Evolutionary conservation across 768 basidiomycete genomes (phyloP).

Genomic region (Trametes maxima): DNA sequence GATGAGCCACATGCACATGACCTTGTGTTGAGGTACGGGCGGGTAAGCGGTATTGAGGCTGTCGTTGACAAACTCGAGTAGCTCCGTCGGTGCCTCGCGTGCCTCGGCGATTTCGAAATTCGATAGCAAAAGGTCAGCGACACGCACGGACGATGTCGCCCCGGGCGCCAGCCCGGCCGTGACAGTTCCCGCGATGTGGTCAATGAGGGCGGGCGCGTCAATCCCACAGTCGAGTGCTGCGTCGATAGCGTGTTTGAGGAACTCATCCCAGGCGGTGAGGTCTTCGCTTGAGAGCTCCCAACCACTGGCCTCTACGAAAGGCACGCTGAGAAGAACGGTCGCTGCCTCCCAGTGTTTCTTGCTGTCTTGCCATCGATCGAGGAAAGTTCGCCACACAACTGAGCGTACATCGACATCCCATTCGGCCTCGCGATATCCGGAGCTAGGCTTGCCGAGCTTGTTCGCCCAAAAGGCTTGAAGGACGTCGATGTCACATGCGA

Average conservation of each 20-base stretch:
- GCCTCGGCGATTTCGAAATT: conserved; percentile 53
- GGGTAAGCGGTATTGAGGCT: conserved; percentile 67
- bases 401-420: conserved; percentile 49
- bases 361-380: conserved; percentile 56
- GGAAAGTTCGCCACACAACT: conserved; percentile 59
- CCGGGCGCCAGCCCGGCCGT: conserved; percentile 42
- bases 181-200: conserved; percentile 55
- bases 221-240: conserved; percentile 63
- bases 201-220: conserved; percentile 55
- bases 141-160: conserved; percentile 46
- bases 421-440: conserved; percentile 26
- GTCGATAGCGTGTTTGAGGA: conserved; percentile 53
- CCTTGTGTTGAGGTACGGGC: conserved; percentile 54
- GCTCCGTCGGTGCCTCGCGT: conserved; percentile 51
- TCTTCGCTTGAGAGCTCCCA: conserved; percentile 63
- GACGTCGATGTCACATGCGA: conserved; percentile 48
- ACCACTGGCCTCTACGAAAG: conserved; percentile 47
- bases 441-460: conserved; percentile 14
- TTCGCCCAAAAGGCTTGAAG: conserved; percentile 47
- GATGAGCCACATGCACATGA: conserved; percentile 63
- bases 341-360: conserved; percentile 53
- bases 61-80: conserved; percentile 64
- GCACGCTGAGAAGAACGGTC: conserved; percentile 55
- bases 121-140: conserved; percentile 63
- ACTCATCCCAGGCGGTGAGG: conserved; percentile 58